Base-by-base conservation (phyloP, 306 rosid genomes). In the Rosa rugosa region DNA sequence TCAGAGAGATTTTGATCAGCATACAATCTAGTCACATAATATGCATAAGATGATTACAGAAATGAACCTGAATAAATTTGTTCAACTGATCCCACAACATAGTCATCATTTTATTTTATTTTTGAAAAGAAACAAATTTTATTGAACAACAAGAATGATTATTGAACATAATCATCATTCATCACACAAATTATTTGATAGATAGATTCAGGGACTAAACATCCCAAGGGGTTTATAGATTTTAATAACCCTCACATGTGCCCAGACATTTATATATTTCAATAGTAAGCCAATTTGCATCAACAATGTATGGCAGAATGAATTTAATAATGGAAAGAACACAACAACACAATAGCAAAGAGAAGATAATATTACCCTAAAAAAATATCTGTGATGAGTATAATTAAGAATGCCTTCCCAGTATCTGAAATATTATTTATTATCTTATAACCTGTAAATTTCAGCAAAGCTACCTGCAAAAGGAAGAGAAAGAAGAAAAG, bases 381-480 rank as follows among this genome's bases (percentile, higher is more conserved):
- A 87, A 95, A 91, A 80, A 91, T 92, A 90, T 95, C 98, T 76
- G 98, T 86, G 85, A 91, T 62, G 74, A 90, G 88, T 87, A 95
- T 92, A 83, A 95, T 90, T 62, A 95, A 85, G 86, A 95, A 88
- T 64, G 98, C 97, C 94, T 95, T 95, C 88, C 97, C 99, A 56
- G 97, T 88, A 86, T 95, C 97, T 73, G 99, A 92, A 77, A 95
- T 83, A 76, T 92, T 91, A 85, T 88, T 91, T 86, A 95, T 80
- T 73, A 95, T 91, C 85, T 92, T 94, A 82, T 94, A 94, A 62
- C 99, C 97, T 31, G 98, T 92, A 88, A 92, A 92, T 87, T 95
- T 95, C 89, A 95, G 91, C 97, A 95, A 86, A 57, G 97, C 97
- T 83, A 95, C 98, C 99, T 95, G 98, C 86, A 89, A 83, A 86